Evolutionary conservation across 306 rosid genomes (phyloP).

Genomic region (Hippophae rhamnoides): DNA sequence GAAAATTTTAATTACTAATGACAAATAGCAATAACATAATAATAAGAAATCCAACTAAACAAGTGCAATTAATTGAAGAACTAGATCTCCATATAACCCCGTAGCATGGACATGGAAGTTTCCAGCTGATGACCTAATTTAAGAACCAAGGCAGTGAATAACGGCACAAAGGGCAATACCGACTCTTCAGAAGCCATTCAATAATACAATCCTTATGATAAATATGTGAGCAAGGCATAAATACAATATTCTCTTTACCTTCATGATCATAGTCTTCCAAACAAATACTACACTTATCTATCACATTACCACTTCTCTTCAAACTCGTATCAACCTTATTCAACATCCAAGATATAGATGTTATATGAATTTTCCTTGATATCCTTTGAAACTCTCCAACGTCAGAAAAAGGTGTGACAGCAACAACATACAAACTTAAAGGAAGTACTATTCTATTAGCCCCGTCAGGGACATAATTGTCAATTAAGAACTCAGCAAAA

Average conservation of each 20-base stretch:
- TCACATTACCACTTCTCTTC: neutral
- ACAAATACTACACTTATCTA: conserved; percentile 21
- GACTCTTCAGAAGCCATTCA: conserved; percentile 23
- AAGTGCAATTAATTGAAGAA: too few relatives aligned
- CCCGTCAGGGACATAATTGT: conserved; percentile 2
- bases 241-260: conserved; percentile 2
- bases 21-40: too few relatives aligned
- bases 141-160: conserved; percentile 17
- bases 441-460: conserved; percentile 4
- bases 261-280: conserved; percentile 16
- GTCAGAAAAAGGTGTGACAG: conserved; percentile 22
- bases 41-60: too few relatives aligned
- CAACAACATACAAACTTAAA: conserved; percentile 17
- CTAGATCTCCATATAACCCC: too few relatives aligned
- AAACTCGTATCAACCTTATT: conserved; percentile 17
- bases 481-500: conserved; percentile 1
- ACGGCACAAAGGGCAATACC: conserved; percentile 27
- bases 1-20: too few relatives aligned
- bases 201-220: conserved; percentile 30
- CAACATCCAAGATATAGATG: neutral
- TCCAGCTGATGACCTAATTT: too few relatives aligned
- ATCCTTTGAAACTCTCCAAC: conserved; percentile 20
- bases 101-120: too few relatives aligned
- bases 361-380: conserved; percentile 2
- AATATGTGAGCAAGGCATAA: conserved; percentile 27